Evolutionary conservation across 2,329 filamentous ascomycete species (phyloP).

Genomic region (Apiospora marii): DNA sequence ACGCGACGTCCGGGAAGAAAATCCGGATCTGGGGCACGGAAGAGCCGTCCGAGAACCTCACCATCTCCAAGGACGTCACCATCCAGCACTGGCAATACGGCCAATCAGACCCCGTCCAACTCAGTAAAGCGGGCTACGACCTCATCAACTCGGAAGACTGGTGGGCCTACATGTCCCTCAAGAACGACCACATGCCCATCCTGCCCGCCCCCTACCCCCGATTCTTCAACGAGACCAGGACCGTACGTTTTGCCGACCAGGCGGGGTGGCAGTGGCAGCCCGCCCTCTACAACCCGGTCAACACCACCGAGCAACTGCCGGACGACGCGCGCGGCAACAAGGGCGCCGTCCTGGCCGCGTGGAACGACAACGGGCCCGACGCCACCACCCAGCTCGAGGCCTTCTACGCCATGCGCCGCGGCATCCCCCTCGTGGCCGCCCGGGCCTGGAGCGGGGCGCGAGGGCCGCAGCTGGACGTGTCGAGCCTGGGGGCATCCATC

Average conservation of each 20-base stretch:
- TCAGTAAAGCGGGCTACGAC: conserved; percentile 47
- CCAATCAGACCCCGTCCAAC: conserved; percentile 52
- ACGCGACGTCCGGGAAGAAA: conserved; percentile 46
- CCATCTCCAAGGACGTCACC: conserved; percentile 48
- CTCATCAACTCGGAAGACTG: conserved; percentile 57
- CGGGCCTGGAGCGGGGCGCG: conserved; percentile 50
- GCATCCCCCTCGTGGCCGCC: conserved; percentile 52
- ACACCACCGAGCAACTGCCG: conserved; percentile 48
- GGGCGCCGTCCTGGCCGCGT: conserved; percentile 52
- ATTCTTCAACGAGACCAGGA: conserved; percentile 53
- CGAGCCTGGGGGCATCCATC: conserved; percentile 44
- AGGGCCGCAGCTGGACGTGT: conserved; percentile 42
- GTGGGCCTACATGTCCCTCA: conserved; percentile 63
- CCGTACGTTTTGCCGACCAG: conserved; percentile 52
- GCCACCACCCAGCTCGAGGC: conserved; percentile 56
- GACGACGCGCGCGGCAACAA: conserved; percentile 38
- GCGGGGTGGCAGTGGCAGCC: conserved; percentile 55
- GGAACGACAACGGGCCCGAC: conserved; percentile 58
- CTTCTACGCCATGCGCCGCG: conserved; percentile 54
- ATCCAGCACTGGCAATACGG: conserved; percentile 59
- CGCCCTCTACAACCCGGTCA: conserved; percentile 51
- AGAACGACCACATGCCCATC: conserved; percentile 58
- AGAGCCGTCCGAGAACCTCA: conserved; percentile 49
- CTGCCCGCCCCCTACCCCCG: conserved; percentile 54
- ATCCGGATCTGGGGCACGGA: conserved; percentile 63